A percentile compares a stretch with the other conserved stretches of the same genome.
These are phyloP conservation scores for Tylopilus cervinicoccineus DNA, from an alignment of 768 basidiomycete genomes.

Conservation along the genomic window DNA sequence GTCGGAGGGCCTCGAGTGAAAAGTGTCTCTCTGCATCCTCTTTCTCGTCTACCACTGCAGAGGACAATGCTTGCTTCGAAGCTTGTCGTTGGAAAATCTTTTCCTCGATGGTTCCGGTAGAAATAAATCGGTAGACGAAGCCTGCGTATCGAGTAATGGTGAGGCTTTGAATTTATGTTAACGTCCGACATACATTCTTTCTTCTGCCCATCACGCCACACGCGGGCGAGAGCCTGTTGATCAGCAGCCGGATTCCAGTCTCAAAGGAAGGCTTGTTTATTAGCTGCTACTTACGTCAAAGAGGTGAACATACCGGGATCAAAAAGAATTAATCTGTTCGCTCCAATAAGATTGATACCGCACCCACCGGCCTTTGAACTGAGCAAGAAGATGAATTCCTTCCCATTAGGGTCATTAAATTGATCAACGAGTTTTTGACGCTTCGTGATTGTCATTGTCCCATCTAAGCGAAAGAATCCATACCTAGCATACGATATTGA, in stretches of 20 bases:
- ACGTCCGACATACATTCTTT: conserved; percentile 78
- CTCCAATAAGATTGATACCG: conserved; percentile 95
- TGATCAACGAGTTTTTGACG: conserved; percentile 95
- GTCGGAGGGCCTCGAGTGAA: conserved; percentile 80
- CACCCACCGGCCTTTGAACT: conserved; percentile 96
- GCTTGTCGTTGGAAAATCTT: conserved; percentile 99
- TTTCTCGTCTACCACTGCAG: conserved; percentile 97
- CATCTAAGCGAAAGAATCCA: conserved; percentile 88
- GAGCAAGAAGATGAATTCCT: conserved; percentile 91
- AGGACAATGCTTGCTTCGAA: conserved; percentile 93
- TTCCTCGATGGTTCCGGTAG: conserved; percentile 96
- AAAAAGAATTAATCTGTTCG: conserved; percentile 92
- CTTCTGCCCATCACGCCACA: conserved; percentile 99
- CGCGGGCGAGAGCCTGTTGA: conserved; percentile 96
- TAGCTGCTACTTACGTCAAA: background rate
- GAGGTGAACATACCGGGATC: conserved; percentile 68
- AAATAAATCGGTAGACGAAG: conserved; percentile 98
- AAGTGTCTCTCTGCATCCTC: conserved; percentile 96
- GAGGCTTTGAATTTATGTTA: background rate
- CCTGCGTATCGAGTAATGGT: conserved; percentile 41
- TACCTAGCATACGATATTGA: conserved; percentile 52
- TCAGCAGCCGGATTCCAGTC: conserved; percentile 99
- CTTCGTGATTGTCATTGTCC: conserved; percentile 88
- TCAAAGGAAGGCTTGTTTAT: conserved; percentile 25
- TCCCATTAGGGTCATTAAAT: conserved; percentile 89